phyloP scores from a whole-genome alignment of 2,329 filamentous ascomycete genomes.

The Scedosporium boydii region DNA sequence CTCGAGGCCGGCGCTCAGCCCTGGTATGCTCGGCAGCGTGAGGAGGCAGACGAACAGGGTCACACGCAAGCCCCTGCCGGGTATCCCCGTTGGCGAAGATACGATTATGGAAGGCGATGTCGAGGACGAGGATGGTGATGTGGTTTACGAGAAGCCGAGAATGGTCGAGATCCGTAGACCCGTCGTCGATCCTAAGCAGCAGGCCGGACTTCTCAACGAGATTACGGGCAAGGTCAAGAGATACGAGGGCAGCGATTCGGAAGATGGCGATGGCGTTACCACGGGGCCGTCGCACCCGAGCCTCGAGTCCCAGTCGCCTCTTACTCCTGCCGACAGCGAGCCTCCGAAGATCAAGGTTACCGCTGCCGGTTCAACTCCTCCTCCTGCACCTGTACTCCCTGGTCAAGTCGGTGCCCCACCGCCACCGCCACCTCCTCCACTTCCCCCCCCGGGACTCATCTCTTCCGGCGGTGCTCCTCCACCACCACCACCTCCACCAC shows the following conservation, averaged over 20 bases:
- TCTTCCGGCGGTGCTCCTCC: conserved; percentile 21
- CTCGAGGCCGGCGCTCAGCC: conserved; percentile 45
- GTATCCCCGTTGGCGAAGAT: conserved; percentile 25
- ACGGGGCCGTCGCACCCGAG: conserved; percentile 69
- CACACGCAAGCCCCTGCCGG: conserved; percentile 41
- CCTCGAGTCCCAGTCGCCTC: conserved; percentile 60
- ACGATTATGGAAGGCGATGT: conserved; percentile 40
- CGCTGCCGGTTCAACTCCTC: conserved; percentile 22
- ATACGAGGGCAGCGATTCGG: conserved; percentile 64
- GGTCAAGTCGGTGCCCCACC: conserved; percentile 24
- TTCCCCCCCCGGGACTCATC: conserved; percentile 31
- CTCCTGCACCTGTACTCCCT: conserved; percentile 25
- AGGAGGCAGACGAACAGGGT: conserved; percentile 47
- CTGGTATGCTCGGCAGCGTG: conserved; percentile 66
- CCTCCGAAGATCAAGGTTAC: conserved; percentile 52
- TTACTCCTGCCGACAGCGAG: conserved; percentile 53
- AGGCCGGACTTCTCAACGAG: conserved; percentile 56
- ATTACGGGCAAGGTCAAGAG: conserved; percentile 67
- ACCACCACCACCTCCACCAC: conserved; percentile 27
- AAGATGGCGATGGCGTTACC: conserved; percentile 58
- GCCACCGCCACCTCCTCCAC: conserved; percentile 37
- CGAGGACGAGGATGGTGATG: conserved; percentile 45
- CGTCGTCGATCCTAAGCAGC: conserved; percentile 52
- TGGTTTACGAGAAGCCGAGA: conserved; percentile 68
- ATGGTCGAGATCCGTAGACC: conserved; percentile 73